Conservation (phyloP, 1,284 basidiomycete genomes). For the Trametes pubescens region DNA sequence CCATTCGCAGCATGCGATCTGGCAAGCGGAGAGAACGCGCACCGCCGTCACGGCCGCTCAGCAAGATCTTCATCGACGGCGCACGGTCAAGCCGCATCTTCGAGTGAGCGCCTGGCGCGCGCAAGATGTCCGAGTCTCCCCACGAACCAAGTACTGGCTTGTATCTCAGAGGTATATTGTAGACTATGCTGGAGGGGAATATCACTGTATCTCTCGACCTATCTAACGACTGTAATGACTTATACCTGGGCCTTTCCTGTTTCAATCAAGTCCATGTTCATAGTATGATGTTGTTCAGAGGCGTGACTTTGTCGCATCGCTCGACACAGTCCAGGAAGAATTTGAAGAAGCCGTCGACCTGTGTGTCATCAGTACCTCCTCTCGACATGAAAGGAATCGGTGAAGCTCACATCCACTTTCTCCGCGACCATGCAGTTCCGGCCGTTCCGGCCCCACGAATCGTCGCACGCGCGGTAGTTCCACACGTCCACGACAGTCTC, state of each 20-base stretch:
- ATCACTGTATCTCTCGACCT: constrained; percentile 30
- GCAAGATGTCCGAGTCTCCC: neutral
- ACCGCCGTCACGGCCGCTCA: constrained; percentile 55
- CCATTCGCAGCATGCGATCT: constrained; percentile 81
- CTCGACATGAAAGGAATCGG: neutral
- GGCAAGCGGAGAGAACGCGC: constrained; percentile 65
- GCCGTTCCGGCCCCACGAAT: constrained; percentile 70
- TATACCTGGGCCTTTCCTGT: constrained; percentile 7
- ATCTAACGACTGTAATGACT: constrained; percentile 29
- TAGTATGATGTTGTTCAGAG: constrained; percentile 50
- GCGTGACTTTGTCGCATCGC: constrained; percentile 64
- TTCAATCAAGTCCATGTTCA: constrained; percentile 13
- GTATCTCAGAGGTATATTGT: constrained; percentile 17
- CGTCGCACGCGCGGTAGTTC: constrained; percentile 63
- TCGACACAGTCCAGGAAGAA: constrained; percentile 68
- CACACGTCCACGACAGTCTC: constrained; percentile 83
- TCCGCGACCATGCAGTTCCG: constrained; percentile 79
- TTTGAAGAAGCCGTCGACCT: constrained; percentile 73
- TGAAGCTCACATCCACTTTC: constrained; percentile 63
- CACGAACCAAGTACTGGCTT: neutral
- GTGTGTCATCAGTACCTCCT: constrained; percentile 11
- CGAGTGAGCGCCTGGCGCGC: constrained; percentile 31
- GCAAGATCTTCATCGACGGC: constrained; percentile 86
- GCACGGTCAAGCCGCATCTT: constrained; percentile 52
- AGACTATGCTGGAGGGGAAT: constrained; percentile 10